Conservation (phyloP, 106 monocot genomes). For the Dactylorhiza incarnata region DNA sequence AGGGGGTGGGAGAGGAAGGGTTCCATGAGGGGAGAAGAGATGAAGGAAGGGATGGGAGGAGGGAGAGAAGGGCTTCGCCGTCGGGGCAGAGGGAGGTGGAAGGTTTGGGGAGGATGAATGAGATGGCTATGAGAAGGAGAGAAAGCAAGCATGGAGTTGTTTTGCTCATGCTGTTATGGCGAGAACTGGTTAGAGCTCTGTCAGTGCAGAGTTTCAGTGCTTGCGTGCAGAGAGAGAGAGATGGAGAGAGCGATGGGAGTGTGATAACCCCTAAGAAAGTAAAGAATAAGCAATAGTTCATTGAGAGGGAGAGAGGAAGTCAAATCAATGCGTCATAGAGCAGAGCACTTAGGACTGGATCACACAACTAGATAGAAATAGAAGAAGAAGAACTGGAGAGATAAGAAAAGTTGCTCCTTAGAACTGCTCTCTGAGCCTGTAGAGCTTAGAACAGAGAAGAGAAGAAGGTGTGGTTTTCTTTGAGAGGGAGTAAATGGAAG, state of each 20-base stretch:
- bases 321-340: no score
- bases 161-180: neutral
- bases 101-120: neutral
- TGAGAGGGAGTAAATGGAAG: neutral
- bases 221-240: neutral
- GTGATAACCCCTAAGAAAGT: no score
- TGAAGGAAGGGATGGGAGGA: slow-evolving; percentile 19
- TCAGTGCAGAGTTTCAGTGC: neutral
- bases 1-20: slow-evolving; percentile 46
- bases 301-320: neutral
- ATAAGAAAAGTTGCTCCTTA: no score
- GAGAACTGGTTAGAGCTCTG: neutral
- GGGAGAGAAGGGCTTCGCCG: slow-evolving; percentile 53
- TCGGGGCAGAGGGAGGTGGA: slow-evolving; percentile 42
- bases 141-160: neutral
- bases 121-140: neutral
- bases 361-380: no score
- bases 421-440: no score
- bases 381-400: no score
- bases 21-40: slow-evolving; percentile 61
- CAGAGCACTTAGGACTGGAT: no score
- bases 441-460: neutral
- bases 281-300: no score
- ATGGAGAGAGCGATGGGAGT: no score
- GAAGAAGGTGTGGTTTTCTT: neutral